Evolutionary conservation across 331 rosid genomes (phyloP), one percentile per base, ranked within the genome.

Genomic region (Malus hybrid): DNA sequence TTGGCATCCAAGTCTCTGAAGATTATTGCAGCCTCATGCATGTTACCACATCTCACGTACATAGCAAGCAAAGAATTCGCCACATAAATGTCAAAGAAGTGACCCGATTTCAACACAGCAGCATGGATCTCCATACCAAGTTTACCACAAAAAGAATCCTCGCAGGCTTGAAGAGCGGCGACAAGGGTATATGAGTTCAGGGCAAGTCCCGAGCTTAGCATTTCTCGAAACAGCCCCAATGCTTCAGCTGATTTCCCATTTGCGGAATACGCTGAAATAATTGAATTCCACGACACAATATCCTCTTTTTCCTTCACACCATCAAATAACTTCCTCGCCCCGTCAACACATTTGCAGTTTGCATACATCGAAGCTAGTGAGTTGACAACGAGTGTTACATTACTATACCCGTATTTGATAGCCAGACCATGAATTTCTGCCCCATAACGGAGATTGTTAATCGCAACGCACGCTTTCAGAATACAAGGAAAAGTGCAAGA

Each of bases 311-410:
- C 77, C 27, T 73, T 71, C 80, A 84, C 77, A 56, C 79, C 61
- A 28, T 82, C 85, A 80, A 92, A 92, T 78, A 90, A 60, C 69
- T 79, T 46, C 78, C 88, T 84, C 12, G 93, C 90, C 52, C 80
- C 83, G 36, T 69, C 80, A 44, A 88, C 85, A 78, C 85, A 80
- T 67, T 79, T 74, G 74, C 89, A 88, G 76, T 83, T 90, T 6
- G 93, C 90, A 80, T 92, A 92, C 96, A 90, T 90, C 16, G 92
- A 76, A 80, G 87, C 87, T 39, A 92, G 87, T 19, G 96, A 89
- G 78, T 92, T 92, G 67, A 76, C 85, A 48, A 86, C 88, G 70
- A 90, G 87, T 65, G 77, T 82, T 67, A 81, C 78, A 36, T 67
- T 78, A 50, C 74, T 82, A 70, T 54, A 92, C 71, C 92, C 97